Base-by-base conservation (phyloP, 495 filamentous ascomycete species). In the Thermothielavioides terrestris region DNA sequence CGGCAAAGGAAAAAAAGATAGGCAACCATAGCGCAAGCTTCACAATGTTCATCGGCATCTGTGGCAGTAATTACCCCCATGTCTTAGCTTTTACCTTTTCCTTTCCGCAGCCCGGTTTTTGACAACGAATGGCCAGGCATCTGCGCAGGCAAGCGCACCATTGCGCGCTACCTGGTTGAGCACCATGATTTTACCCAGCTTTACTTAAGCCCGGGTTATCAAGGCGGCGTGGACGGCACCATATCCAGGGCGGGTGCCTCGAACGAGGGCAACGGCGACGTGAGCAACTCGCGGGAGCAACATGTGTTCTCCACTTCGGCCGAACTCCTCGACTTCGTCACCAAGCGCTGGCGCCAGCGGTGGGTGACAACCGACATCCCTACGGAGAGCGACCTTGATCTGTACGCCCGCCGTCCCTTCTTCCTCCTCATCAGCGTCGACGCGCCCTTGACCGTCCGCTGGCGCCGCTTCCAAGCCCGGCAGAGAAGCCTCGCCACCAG, bases 371-470 rank as follows among this genome's bases (percentile, higher is more conserved):
- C 86, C 20, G 81, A 88, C 58, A 83, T 95, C 52, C 75, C 80
- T 67, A 76, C 82, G 57, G 81, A 84, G 26, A 50, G 50, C 1
- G 75, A 83, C 7, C 71, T 95, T 2, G 86, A 95, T 54, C 70
- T 77, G 10, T 80, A 96, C 30, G 65, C 79, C 30, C 74, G 82
- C 21, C 81, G 92, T 11, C 92, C 92, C 1, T 95, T 92, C 69
- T 98, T 97, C 69, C 76, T 98, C 42, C 78, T 97, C 14, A 76
- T 97, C 50, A 89, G 85, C 62, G 80, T 98, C 37, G 91, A 97
- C 63, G 92, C 91, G 2, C 92, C 92, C 1, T 74, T 95, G 4
- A 81, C 75, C 49, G 72, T 88, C 21, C 82, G 92, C 47, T 96
- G 87, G 86, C 76, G 78, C 55, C 80, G 91, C 40, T 88, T 65